Evolutionary conservation across 2,329 filamentous ascomycete species (phyloP).

Genomic region (Dothideomycetes sp.): DNA sequence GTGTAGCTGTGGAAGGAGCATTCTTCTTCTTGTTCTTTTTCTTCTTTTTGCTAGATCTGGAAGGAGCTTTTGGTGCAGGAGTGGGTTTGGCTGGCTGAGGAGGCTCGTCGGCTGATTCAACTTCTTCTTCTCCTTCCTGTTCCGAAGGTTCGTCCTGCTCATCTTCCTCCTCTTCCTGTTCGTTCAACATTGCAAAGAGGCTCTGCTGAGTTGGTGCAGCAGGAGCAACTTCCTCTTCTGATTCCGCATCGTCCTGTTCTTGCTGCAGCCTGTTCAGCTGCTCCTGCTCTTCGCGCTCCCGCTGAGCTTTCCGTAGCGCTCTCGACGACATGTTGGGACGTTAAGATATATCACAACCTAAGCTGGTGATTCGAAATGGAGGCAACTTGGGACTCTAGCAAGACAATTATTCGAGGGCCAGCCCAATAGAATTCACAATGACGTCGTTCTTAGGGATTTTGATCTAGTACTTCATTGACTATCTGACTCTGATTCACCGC

Average conservation of each 20-base stretch:
- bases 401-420: no score
- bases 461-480: no score
- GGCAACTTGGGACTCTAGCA: no score
- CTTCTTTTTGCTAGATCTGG: conserved; percentile 30
- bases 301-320: conserved; percentile 55
- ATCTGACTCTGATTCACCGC: no score
- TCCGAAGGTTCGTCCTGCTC: conserved; percentile 25
- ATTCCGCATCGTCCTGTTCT: conserved; percentile 28
- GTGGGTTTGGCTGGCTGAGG: conserved; percentile 7
- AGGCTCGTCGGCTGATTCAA: conserved; percentile 13
- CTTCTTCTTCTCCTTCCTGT: conserved; percentile 26
- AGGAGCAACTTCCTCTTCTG: conserved; percentile 22
- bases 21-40: conserved; percentile 56
- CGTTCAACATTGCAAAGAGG: conserved; percentile 38
- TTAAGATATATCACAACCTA: no score
- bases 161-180: conserved; percentile 32
- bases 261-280: conserved; percentile 33
- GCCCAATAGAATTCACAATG: no score
- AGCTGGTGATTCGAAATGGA: no score
- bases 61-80: conserved; percentile 25
- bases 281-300: conserved; percentile 50
- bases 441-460: no score
- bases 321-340: conserved; percentile 58
- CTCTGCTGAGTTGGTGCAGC: conserved; percentile 29
- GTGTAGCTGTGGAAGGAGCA: conserved; percentile 23